These are phyloP conservation scores for Aspergillus aculeatus DNA, from an alignment of 2,329 filamentous ascomycete genomes.

Conservation along the genomic window DNA sequence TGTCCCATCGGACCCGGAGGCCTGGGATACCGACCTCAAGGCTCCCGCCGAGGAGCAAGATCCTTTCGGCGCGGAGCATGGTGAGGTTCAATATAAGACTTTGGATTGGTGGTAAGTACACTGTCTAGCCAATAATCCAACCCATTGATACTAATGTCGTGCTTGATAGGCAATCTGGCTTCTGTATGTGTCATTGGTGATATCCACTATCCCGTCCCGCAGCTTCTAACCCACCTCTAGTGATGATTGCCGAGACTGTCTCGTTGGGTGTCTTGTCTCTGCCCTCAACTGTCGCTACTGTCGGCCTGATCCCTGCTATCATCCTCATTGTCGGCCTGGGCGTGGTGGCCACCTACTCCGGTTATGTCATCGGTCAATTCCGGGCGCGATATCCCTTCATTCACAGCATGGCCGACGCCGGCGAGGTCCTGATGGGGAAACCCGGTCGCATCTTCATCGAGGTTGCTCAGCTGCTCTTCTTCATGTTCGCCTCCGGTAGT, in stretches of 20 bases:
- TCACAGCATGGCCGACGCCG: constrained; percentile 66
- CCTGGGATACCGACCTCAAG: constrained; percentile 12
- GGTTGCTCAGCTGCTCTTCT: constrained; percentile 60
- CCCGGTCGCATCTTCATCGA: constrained; percentile 63
- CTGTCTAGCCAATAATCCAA: neutral
- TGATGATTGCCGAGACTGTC: constrained; percentile 58
- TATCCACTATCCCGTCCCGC: neutral
- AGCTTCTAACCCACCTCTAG: constrained; percentile 14
- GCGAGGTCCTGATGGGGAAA: constrained; percentile 59
- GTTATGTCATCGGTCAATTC: constrained; percentile 60
- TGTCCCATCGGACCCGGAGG: constrained; percentile 2
- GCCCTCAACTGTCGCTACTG: constrained; percentile 49
- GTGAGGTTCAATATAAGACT: constrained; percentile 49
- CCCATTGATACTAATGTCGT: constrained; percentile 32
- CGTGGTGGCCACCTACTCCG: constrained; percentile 57
- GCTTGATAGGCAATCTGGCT: constrained; percentile 34
- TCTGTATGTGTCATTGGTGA: constrained; percentile 29
- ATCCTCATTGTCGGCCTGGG: constrained; percentile 56
- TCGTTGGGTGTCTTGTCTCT: constrained; percentile 57
- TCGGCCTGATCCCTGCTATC: constrained; percentile 55
- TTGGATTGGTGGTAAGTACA: constrained; percentile 40
- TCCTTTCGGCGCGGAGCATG: constrained; percentile 34
- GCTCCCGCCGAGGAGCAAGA: constrained; percentile 18
- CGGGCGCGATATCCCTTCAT: constrained; percentile 57
- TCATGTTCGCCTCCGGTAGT: constrained; percentile 67